Percentiles rank a stretch among this genome's conserved stretches.
Conservation (phyloP, 1,139 yeast genomes). For the Yamadazyma diospyri region DNA sequence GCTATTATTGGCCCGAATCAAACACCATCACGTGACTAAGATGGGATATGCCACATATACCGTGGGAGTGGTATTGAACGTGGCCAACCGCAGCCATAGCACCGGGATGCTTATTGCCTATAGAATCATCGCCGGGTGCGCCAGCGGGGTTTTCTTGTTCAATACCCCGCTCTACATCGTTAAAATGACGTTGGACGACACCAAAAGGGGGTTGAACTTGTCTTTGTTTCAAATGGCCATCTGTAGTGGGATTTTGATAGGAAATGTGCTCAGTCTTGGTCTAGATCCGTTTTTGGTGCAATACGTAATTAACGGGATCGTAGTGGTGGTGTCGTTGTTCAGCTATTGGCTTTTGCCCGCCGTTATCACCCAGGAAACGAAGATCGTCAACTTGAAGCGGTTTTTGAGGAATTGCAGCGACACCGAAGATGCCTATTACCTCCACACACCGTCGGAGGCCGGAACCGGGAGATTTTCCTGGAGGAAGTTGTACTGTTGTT, state of each 20-base stretch:
- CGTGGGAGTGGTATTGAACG: constrained; percentile 9
- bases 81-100: constrained; percentile 4
- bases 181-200: constrained; percentile 17
- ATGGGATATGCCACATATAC: constrained; percentile 10
- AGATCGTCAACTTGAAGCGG: constrained; percentile 2
- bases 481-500: constrained; percentile 14
- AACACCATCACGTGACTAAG: constrained; percentile 8
- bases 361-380: constrained; percentile 7
- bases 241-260: constrained; percentile 22
- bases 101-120: constrained; percentile 18
- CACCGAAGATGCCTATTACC: not conserved
- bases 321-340: constrained; percentile 5
- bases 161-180: constrained; percentile 26
- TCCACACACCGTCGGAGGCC: not conserved
- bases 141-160: constrained; percentile 26
- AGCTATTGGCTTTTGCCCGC: constrained; percentile 9
- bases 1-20: not conserved
- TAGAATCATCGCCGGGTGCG: constrained; percentile 22
- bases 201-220: constrained; percentile 18
- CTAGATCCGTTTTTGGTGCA: constrained; percentile 9
- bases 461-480: constrained; percentile 4
- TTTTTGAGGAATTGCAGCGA: constrained; percentile 4
- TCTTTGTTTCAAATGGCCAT: constrained; percentile 23
- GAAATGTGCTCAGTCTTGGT: constrained; percentile 15
- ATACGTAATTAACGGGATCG: constrained; percentile 6